Base-by-base conservation (phyloP, 2,329 filamentous ascomycete species). In the Talaromyces sp. region DNA sequence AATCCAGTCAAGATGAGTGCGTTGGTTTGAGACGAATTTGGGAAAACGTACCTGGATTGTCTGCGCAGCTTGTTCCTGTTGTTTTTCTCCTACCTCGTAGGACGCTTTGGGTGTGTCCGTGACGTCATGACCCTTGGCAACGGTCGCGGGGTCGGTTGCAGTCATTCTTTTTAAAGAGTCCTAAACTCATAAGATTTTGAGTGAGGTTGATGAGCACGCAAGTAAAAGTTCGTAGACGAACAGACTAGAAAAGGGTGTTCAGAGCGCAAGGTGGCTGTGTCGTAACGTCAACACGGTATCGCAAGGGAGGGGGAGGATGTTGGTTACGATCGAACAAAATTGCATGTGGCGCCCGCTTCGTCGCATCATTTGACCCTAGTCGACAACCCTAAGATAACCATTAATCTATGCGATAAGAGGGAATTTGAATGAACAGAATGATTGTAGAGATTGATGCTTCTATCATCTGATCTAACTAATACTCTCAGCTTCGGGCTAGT, bases 121-220 rank as follows among this genome's bases (percentile, higher is more conserved):
- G 62, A 63, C 62, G 50, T 63, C 62, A 63, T 56, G 31, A 18
- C 11, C 25, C 11, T 55, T 25, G 23, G 39, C 25, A 21, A 37
- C 16, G 18, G 18, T 48, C 28, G 25, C 31, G 57, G 39, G 18
- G 39, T 48, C 40, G 9, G 25, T 33, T 18, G 31, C 1, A 23
- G 50, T 16, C 42, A 42, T 42, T 57, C 6, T 57, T 12, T 21
- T 6, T 9, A 11, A n/a, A n/a, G n/a, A n/a, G n/a, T n/a, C n/a
- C 12, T 16, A 12, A 8, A 12, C 21, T 7, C 33, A 39, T 39
- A 11, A 28, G 6, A 14, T 16, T 39, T 21, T 25, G 18, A 3
- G 11, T 37, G 44, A 14, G 28, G 9, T 5, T 21, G 6, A 6
- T 35, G 48, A 21, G 9, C 23, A 7, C 11, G 44, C 44, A 46